Percentiles rank a stretch among this genome's conserved stretches.
These are phyloP conservation scores for Erucastrum elatum DNA, from an alignment of 345 rosid species.

Conservation along the genomic window DNA sequence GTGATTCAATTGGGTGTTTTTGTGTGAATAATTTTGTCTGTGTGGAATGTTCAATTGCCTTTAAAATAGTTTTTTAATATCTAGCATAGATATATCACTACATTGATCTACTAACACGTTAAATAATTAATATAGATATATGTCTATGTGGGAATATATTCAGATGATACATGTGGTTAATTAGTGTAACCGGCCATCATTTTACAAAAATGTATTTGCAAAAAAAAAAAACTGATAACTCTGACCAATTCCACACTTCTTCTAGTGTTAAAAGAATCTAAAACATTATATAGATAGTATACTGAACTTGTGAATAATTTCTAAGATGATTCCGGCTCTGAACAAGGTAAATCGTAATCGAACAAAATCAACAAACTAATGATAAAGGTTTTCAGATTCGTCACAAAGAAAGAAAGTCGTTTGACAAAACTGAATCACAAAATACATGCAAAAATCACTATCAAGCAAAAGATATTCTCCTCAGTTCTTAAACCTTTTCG, in stretches of 20 bases:
- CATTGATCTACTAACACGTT: too few species aligned
- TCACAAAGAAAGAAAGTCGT: not conserved
- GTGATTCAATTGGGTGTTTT: too few species aligned
- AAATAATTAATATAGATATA: too few species aligned
- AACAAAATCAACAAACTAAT: slow-evolving; percentile 10
- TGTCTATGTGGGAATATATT: too few species aligned
- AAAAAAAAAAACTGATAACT: too few species aligned
- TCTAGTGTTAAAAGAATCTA: not conserved
- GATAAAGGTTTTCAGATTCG: slow-evolving; percentile 8
- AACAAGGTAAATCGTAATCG: not conserved
- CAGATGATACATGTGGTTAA: too few species aligned
- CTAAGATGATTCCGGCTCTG: not conserved
- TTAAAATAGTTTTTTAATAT: too few species aligned
- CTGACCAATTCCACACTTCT: not conserved
- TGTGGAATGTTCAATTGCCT: too few species aligned
- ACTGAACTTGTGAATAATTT: not conserved
- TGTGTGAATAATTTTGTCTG: too few species aligned
- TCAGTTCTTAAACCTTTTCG: slow-evolving; percentile 54
- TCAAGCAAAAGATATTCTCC: not conserved
- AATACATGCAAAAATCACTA: slow-evolving; percentile 20
- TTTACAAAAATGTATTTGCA: too few species aligned
- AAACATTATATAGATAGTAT: not conserved
- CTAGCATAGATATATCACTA: too few species aligned
- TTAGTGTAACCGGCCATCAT: too few species aligned
- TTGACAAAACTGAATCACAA: slow-evolving; percentile 23